Percentiles rank a stretch among this genome's conserved stretches.
Evolutionary conservation across 192 early-diverging fungal genomes (phyloP).

Genomic region (Blastocladiella britannica): DNA sequence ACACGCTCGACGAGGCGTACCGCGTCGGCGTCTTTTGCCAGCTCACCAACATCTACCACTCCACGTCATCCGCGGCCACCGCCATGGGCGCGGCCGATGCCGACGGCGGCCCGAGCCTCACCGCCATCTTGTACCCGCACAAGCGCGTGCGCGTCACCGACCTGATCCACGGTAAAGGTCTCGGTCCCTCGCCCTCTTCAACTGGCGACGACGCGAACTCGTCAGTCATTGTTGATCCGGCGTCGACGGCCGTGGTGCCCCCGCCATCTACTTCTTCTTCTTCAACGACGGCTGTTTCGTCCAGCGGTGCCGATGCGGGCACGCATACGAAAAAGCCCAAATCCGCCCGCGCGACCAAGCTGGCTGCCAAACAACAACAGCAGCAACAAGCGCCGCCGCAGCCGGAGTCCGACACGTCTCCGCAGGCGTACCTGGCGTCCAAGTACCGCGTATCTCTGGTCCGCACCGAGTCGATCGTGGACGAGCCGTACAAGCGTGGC

Average conservation of each 20-base stretch:
- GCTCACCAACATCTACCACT: constrained; percentile 71
- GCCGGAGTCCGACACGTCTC: neutral
- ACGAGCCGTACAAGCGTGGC: constrained; percentile 66
- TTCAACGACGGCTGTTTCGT: too few species aligned
- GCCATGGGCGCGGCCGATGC: constrained; percentile 40
- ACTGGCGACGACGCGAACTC: neutral
- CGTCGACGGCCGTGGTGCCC: constrained; percentile 4
- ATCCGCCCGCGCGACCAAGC: too few species aligned
- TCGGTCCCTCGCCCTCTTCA: too few species aligned
- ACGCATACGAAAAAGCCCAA: too few species aligned
- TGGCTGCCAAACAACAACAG: constrained; percentile 19
- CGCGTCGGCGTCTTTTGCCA: constrained; percentile 88
- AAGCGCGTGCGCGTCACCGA: constrained; percentile 64
- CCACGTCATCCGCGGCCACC: constrained; percentile 52
- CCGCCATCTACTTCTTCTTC: neutral
- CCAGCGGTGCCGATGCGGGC: too few species aligned
- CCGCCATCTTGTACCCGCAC: constrained; percentile 90
- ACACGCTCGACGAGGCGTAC: constrained; percentile 55
- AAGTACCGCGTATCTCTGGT: constrained; percentile 63
- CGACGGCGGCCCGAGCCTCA: constrained; percentile 41
- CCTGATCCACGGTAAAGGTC: constrained; percentile 27
- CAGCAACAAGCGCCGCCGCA: too few species aligned
- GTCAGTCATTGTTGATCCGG: too few species aligned
- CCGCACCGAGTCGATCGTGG: constrained; percentile 70
- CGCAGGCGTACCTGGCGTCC: neutral